A percentile compares a stretch with the other conserved stretches of the same genome.
phyloP scores from a whole-genome alignment of 179 eudicot genomes.

The Pouteria campechiana region DNA sequence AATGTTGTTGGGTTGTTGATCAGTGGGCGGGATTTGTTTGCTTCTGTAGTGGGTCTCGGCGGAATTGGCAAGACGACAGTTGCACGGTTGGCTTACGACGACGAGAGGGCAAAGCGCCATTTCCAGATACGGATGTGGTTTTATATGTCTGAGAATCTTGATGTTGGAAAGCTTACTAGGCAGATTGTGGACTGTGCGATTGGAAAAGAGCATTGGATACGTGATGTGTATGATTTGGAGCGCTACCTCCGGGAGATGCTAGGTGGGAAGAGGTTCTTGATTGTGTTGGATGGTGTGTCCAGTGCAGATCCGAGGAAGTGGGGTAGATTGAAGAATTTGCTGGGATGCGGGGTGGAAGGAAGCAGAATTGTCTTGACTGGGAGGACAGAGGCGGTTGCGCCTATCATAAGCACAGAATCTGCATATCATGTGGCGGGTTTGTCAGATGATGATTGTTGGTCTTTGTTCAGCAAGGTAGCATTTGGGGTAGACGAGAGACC shows the following conservation, averaged over 20 bases:
- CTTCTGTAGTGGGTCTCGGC: no score
- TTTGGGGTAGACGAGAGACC: background rate
- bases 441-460: constrained; percentile 6
- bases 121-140: no score
- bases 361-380: constrained; percentile 14
- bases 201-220: background rate
- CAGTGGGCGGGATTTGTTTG: no score
- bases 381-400: constrained; percentile 5
- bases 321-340: constrained; percentile 1
- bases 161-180: no score
- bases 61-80: no score
- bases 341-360: background rate
- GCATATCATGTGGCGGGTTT: background rate
- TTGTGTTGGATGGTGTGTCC: constrained; percentile 15
- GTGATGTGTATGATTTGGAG: constrained; percentile 1
- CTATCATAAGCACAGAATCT: background rate
- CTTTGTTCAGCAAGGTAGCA: constrained; percentile 1
- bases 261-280: constrained; percentile 5
- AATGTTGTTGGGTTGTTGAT: no score
- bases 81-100: no score
- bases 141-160: no score
- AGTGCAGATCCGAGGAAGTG: constrained; percentile 7
- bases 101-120: no score
- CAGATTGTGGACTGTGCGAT: constrained; percentile 4
- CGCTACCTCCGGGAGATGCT: background rate